Base-by-base conservation (phyloP, 768 basidiomycete species). In the Crucibulum laeve region DNA sequence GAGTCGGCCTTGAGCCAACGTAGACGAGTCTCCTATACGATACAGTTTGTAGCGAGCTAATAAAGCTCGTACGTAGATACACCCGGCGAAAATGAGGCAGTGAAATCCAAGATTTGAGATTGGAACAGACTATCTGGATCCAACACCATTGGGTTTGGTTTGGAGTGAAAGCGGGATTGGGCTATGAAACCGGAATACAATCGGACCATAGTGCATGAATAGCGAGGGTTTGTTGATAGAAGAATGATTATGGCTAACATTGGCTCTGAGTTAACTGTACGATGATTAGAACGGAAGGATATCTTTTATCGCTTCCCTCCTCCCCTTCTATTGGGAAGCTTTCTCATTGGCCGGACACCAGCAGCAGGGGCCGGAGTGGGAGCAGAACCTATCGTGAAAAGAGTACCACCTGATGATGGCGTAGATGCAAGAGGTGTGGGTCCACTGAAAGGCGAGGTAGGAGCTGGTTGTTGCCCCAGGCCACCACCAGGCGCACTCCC, bases 371-470 rank as follows among this genome's bases (percentile, higher is more conserved):
- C 30, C 3, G 69, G 61, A 19, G 71, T 51, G 14, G 81, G 74
- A 1, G 76, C 71, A 37, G 81, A 67, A 23, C 81, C 82, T 42
- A 83, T 82, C 10, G 80, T 83, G 53, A 83, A 83, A 25, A 83
- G 47, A 5, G 63, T 61, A 5, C 66, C 67, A 15, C 62, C 67
- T 18, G 68, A 55, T 2, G 71, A 57, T 7, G 71, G 55, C 11
- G 64, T 62, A 15, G 64, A 58, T 1, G 66, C 62, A 33, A 67
- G 45, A 23, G 61, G 55, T 22, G 64, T 56, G 5, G 68, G 62
- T 4, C 65, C 64, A 53, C 68, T 64, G 48, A 80, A 82, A 6
- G 74, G 70, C 26, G 70, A 71, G 4, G 70, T 58, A 22, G 70
- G 65, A 19, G 35, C 35, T 25, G 70, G 54, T 23, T 60, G 61